Base-by-base conservation (phyloP, 257 asterid species). In the Salvia splendens region DNA sequence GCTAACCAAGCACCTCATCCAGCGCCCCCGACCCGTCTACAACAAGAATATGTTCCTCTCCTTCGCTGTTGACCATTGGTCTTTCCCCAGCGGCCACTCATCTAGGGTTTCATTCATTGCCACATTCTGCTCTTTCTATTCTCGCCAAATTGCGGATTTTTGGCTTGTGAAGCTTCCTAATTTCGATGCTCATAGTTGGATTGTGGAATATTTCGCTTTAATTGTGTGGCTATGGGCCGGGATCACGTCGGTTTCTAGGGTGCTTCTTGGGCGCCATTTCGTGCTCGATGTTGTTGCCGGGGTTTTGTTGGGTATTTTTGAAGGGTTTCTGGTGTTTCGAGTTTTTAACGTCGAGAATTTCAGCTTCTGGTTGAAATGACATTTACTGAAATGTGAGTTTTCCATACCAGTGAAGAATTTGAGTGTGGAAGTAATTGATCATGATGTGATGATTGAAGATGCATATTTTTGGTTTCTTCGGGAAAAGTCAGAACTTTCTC, bases 21-120 rank as follows among this genome's bases (percentile, higher is more conserved):
- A 80, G 64, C 86, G 98, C 3, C 88, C 95, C 2, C 95, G 97
- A 60, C 98, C 98, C 4, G 84, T 93, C 33, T 93, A 93, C 81
- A 89, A 89, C 73, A 85, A 86, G 58, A 78, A 89, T 50, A 93
- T 93, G 97, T 89, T 85, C 42, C 73, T 87, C 6, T 75, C 90
- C 1, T 89, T 93, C 67, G 81, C 98, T 64, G 96, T 86, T n/a
- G 98, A 93, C 63, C 97, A 93, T 70, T 93, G 97, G 96, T 93
- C 98, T 35, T 93, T 93, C 61, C 98, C 96, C 38, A 87, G 96
- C 28, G 98, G 98, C 32, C 98, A 93, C 65, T 77, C 96, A 17
- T 86, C 95, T 9, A 73, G 98, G 32, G 97, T 89, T 43, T 86
- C 80, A 5, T 80, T 77, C 69, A 80, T 93, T 11, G 90, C 98